Evolutionary conservation across 805 yeast species (phyloP), one percentile per base, ranked within the genome.

Genomic region (Nematodospora valgi): DNA sequence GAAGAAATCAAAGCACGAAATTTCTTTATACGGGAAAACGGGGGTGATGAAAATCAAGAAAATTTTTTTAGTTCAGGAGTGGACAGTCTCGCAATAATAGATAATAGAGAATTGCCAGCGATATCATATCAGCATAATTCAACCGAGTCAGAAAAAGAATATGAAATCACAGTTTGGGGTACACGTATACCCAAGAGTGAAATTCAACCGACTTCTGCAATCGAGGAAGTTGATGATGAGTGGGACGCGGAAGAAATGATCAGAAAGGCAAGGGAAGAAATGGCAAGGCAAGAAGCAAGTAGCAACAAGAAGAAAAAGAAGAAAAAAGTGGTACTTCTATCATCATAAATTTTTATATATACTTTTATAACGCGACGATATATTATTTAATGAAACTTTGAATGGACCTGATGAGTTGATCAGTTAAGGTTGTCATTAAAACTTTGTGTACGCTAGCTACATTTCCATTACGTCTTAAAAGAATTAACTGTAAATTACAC

Each of bases 141-240:
- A 8, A 11, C 30, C 12, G 45, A 29, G 22, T 51, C 47, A 22
- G 51, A 46, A 12, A 50, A 47, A 0, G 56, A 56, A 9, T 59
- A 51, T 36, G 63, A 67, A 25, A 73, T 76, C 1, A 80, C 93
- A 0, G 78, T 85, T 3, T 85, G 94, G 94, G 94, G 94, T 0
- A 84, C 93, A 1, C 65, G 59, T 35, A 74, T 78, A 2, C 72
- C 71, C 4, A 65, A 59, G 35, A 46, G 61, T 1, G 70, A 64
- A 19, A 21, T 22, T 1, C 33, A 28, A 8, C 54, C 55, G 12
- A 19, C 31, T 6, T 20, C 35, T 9, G 27, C 26, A 5, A 30
- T 21, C 9, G 47, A 37, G 4, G 59, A 59, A 3, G 54, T 48
- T 2, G 54, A 46, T n/a, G 74, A 70, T 38, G 73, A 66, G 25